These are phyloP conservation scores for Fusarium clavum DNA, from an alignment of 2,329 filamentous ascomycete species.

Conservation along the genomic window DNA sequence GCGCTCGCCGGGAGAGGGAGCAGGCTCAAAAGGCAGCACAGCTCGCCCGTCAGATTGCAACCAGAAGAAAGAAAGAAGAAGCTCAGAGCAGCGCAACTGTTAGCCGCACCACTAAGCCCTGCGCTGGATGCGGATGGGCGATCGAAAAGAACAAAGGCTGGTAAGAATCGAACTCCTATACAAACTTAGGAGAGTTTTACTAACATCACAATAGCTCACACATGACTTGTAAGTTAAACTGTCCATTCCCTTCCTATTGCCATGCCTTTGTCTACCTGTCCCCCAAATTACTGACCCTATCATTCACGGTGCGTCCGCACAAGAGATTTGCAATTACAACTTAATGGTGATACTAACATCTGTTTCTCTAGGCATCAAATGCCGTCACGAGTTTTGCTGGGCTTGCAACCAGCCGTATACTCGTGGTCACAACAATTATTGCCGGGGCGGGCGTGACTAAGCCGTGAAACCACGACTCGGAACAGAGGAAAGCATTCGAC, in stretches of 20 bases:
- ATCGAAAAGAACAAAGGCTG: slow-evolving; percentile 58
- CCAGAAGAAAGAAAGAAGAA: slow-evolving; percentile 52
- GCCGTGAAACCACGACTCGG: background rate
- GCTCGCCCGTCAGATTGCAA: slow-evolving; percentile 43
- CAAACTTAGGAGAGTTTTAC: background rate
- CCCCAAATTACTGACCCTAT: slow-evolving; percentile 3
- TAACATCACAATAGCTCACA: slow-evolving; percentile 51
- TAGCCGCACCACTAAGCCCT: slow-evolving; percentile 51
- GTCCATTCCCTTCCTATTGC: background rate
- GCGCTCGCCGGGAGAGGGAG: slow-evolving; percentile 40
- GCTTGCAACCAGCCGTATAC: slow-evolving; percentile 44
- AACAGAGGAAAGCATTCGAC: background rate
- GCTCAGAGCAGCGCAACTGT: slow-evolving; percentile 48
- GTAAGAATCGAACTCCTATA: slow-evolving; percentile 49
- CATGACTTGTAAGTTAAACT: slow-evolving; percentile 56
- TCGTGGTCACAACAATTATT: slow-evolving; percentile 40
- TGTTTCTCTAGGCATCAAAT: slow-evolving; percentile 49
- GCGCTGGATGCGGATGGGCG: slow-evolving; percentile 52
- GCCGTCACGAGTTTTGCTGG: slow-evolving; percentile 53
- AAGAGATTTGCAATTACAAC: background rate
- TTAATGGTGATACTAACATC: slow-evolving; percentile 22
- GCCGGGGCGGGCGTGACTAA: slow-evolving; percentile 13
- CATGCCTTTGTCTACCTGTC: background rate
- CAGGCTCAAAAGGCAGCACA: slow-evolving; percentile 45
- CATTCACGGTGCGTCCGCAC: slow-evolving; percentile 31